Conservation (phyloP, 345 rosid species). For the Ailanthus altissimus region DNA sequence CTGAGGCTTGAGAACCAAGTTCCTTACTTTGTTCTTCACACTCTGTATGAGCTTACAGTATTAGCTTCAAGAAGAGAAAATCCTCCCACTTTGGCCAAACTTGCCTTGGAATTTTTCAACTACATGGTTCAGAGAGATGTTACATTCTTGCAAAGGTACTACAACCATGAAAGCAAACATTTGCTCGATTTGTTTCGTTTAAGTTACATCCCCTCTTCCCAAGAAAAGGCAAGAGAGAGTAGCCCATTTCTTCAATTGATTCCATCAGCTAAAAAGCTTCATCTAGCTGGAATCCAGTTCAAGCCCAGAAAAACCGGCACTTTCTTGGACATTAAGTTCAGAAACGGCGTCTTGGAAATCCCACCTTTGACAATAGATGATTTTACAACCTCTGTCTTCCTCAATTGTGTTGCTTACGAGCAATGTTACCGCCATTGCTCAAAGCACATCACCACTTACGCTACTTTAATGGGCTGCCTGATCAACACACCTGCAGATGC, state of each 20-base stretch:
- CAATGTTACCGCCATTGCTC: slow-evolving; percentile 50
- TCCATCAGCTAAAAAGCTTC: slow-evolving; percentile 50
- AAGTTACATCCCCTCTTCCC: slow-evolving; percentile 38
- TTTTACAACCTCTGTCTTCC: slow-evolving; percentile 38
- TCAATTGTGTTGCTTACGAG: slow-evolving; percentile 57
- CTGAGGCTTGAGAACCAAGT: slow-evolving; percentile 63
- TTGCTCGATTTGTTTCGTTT: slow-evolving; percentile 52
- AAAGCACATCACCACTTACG: slow-evolving; percentile 51
- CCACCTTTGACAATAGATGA: slow-evolving; percentile 47
- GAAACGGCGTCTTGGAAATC: slow-evolving; percentile 47
- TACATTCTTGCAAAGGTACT: slow-evolving; percentile 27
- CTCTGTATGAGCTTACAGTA: slow-evolving; percentile 32
- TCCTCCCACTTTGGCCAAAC: slow-evolving; percentile 31
- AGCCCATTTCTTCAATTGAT: slow-evolving; percentile 32
- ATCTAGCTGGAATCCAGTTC: slow-evolving; percentile 43
- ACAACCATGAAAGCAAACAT: slow-evolving; percentile 35
- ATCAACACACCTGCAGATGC: slow-evolving; percentile 48
- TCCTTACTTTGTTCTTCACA: slow-evolving; percentile 49
- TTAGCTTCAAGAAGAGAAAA: slow-evolving; percentile 3
- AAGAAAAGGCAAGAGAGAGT: slow-evolving; percentile 2
- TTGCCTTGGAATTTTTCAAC: slow-evolving; percentile 49
- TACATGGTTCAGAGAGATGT: slow-evolving; percentile 34
- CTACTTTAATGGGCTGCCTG: slow-evolving; percentile 54
- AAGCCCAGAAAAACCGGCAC: slow-evolving; percentile 35
- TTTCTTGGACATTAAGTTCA: slow-evolving; percentile 49